phyloP scores from a whole-genome alignment of 2,329 filamentous ascomycete species.

The Diaporthe batatas region DNA sequence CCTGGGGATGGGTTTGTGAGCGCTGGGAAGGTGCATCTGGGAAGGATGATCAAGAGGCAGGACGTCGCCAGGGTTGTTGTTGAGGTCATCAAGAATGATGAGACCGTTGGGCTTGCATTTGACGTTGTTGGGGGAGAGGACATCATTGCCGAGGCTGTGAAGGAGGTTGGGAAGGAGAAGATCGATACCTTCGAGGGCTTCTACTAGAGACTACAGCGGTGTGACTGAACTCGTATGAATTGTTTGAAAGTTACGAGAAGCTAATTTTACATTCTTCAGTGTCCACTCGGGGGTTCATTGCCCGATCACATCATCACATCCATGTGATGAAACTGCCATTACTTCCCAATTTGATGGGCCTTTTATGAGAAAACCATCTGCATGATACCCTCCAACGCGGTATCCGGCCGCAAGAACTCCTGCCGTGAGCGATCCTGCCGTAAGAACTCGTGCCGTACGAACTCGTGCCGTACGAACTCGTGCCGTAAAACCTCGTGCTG shows the following conservation, averaged over 20 bases:
- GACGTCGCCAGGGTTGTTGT: slow-evolving; percentile 60
- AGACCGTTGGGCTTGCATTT: slow-evolving; percentile 57
- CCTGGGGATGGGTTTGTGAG: slow-evolving; percentile 54
- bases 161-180: slow-evolving; percentile 52
- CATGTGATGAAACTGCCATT: background rate
- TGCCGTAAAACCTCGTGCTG: no score
- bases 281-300: background rate
- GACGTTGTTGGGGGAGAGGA: slow-evolving; percentile 55
- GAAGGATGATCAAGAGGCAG: slow-evolving; percentile 54
- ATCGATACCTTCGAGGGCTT: slow-evolving; percentile 50
- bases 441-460: no score
- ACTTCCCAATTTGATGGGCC: background rate
- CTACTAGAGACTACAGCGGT: slow-evolving; percentile 40
- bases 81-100: slow-evolving; percentile 55
- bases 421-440: no score
- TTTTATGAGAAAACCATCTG: background rate
- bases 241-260: background rate
- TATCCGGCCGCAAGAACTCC: background rate
- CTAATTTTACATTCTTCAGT: background rate
- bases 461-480: no score
- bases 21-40: slow-evolving; percentile 57
- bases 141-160: slow-evolving; percentile 54
- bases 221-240: background rate
- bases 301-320: background rate
- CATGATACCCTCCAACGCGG: no score